Percentiles rank a stretch among this genome's conserved stretches.
These are phyloP conservation scores for Blastobotrys indianensis DNA, from an alignment of 1,139 yeast species.

Conservation along the genomic window DNA sequence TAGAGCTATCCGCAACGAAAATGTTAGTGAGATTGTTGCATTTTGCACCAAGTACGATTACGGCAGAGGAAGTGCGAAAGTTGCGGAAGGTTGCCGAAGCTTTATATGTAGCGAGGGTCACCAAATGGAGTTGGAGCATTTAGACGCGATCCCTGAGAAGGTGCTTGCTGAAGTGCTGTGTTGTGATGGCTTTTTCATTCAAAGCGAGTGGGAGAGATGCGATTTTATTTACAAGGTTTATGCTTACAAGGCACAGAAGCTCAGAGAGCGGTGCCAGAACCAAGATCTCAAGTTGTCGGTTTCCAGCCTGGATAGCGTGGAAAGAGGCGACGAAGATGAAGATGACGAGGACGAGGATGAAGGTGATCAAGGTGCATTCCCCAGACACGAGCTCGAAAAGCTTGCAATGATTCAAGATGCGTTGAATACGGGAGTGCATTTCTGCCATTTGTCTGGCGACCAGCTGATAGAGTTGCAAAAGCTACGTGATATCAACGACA, in stretches of 20 bases:
- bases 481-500: constrained; percentile 34
- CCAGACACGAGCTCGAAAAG: constrained; percentile 1
- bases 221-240: constrained; percentile 35
- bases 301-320: background rate
- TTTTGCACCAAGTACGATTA: constrained; percentile 42
- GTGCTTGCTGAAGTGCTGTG: constrained; percentile 42
- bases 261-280: background rate
- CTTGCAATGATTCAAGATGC: constrained; percentile 14
- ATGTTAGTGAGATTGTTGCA: constrained; percentile 35
- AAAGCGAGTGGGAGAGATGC: constrained; percentile 49
- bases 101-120: constrained; percentile 44
- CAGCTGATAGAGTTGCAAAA: constrained; percentile 41
- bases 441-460: constrained; percentile 44
- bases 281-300: no score
- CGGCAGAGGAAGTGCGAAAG: constrained; percentile 41
- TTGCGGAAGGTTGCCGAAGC: constrained; percentile 43
- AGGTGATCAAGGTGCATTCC: background rate
- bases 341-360: background rate
- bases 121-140: constrained; percentile 38
- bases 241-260: constrained; percentile 11
- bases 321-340: background rate
- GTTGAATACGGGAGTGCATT: constrained; percentile 40
- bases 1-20: constrained; percentile 32
- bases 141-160: constrained; percentile 43
- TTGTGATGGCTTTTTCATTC: constrained; percentile 46